Evolutionary conservation across 805 yeast species (phyloP).

Genomic region (Kurtzmaniella cleridarum): DNA sequence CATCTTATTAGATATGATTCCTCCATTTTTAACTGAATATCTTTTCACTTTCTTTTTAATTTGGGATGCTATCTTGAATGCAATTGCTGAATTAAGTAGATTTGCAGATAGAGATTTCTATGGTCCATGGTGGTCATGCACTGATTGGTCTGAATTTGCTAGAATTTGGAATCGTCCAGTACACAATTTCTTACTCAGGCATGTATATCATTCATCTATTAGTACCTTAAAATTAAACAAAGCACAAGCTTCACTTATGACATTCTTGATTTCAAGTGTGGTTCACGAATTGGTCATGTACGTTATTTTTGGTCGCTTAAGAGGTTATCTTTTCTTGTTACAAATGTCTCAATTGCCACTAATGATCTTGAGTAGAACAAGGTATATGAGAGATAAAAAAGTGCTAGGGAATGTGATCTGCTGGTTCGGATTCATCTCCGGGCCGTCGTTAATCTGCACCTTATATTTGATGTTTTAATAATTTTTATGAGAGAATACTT

Average conservation of each 20-base stretch:
- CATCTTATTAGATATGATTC: conserved; percentile 66
- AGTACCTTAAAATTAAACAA: conserved; percentile 66
- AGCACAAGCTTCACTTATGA: conserved; percentile 63
- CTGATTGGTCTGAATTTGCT: conserved; percentile 89
- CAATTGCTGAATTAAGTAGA: conserved; percentile 79
- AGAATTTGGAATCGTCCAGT: conserved; percentile 95
- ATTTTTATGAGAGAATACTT: too few species aligned
- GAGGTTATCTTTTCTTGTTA: conserved; percentile 74
- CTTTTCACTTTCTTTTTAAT: conserved; percentile 78
- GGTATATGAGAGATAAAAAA: conserved; percentile 48
- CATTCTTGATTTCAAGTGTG: conserved; percentile 73
- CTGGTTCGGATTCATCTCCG: conserved; percentile 88
- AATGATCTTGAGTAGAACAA: conserved; percentile 56
- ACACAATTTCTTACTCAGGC: conserved; percentile 81
- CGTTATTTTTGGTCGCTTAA: conserved; percentile 68
- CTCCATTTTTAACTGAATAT: conserved; percentile 74
- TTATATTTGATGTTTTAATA: conserved; percentile 73
- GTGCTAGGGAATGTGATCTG: conserved; percentile 75
- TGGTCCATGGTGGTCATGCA: conserved; percentile 97
- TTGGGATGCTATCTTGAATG: conserved; percentile 92
- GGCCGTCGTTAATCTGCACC: conserved; percentile 85
- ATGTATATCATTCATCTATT: conserved; percentile 88
- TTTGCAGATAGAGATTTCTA: conserved; percentile 92
- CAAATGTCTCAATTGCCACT: conserved; percentile 90
- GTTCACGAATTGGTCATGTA: conserved; percentile 93